Evolutionary conservation across 345 rosid species (phyloP).

Genomic region (Theobroma cacao): DNA sequence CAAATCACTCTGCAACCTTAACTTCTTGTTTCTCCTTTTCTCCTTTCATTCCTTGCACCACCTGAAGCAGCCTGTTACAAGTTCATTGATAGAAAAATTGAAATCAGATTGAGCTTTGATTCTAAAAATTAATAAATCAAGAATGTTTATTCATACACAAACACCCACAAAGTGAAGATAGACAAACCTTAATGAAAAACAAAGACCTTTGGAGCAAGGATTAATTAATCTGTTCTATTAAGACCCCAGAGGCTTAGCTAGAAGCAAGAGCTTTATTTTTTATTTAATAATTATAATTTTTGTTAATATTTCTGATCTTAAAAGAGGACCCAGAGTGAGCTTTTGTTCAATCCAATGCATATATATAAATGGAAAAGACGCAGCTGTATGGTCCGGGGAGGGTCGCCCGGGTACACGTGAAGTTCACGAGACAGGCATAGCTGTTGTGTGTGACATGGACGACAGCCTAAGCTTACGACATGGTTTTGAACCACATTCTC

Average conservation of each 20-base stretch:
- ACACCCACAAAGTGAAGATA: neutral
- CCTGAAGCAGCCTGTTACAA: neutral
- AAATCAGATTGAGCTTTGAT: neutral
- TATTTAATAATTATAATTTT: neutral
- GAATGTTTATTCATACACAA: neutral
- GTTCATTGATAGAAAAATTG: neutral
- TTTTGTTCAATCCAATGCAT: conserved; percentile 8
- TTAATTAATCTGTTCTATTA: neutral
- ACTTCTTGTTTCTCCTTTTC: neutral
- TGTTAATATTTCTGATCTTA: neutral
- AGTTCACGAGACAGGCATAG: conserved; percentile 36
- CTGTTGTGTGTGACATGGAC: conserved; percentile 33
- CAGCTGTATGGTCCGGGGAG: conserved; percentile 25
- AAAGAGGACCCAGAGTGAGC: conserved; percentile 3
- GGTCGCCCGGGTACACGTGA: conserved; percentile 32
- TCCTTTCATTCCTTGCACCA: neutral
- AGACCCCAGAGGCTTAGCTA: neutral
- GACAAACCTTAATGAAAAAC: too few species aligned
- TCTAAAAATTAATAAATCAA: neutral
- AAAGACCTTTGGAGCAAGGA: neutral
- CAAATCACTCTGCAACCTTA: neutral
- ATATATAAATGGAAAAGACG: conserved; percentile 11
- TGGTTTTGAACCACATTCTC: conserved; percentile 27
- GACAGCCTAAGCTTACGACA: conserved; percentile 31
- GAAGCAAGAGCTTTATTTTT: neutral